Base-by-base conservation (phyloP, 805 yeast genomes). In the Yarrowia sp. region DNA sequence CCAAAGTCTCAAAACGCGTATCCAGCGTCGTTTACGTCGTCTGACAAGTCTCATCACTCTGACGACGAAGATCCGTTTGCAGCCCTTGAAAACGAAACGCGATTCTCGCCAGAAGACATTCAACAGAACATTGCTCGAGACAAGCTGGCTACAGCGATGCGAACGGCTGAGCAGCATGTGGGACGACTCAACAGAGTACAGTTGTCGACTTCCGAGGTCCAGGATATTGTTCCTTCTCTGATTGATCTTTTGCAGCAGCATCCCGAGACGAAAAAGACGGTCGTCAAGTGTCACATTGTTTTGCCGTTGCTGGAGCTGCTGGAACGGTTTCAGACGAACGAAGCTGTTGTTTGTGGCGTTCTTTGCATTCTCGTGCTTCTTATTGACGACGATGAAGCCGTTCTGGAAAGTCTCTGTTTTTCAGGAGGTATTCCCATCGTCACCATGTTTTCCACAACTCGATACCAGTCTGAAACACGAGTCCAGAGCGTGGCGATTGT, bases 351-450 rank as follows among this genome's bases (percentile, higher is more conserved):
- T 2, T 41, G 63, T 21, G 56, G 51, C 5, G 36, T 61, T 11
- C 11, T 48, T 3, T 46, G 44, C 46, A 61, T 61, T 46, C 30
- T 61, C 19, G 48, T 61, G 3, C 35, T 46, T 14, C 19, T 61
- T 2, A 48, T 61, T 12, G 56, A 61, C 36, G 64, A 48, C 35
- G 65, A 65, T 43, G 52, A 43, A n/a, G 46, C 62, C 10, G 62
- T 61, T 11, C 58, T 69, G 17, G 73, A 71, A 12, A 67, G 58
- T 44, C 58, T 71, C 8, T 68, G 71, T 43, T 54, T 66, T 12
- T 41, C 69, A 21, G 74, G 73, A 4, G 73, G 73, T 7, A 66
- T 71, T 19, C 69, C 72, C 3, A 61, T 67, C 12, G 62, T 71
- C n/a, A 64, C 70, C 16, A 54, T 46, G 41, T 69, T 69, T 24